Percentiles rank a stretch among this genome's conserved stretches.
phyloP scores from a whole-genome alignment of 371 early-diverging fungal genomes.

The Mortierella sp. region DNA sequence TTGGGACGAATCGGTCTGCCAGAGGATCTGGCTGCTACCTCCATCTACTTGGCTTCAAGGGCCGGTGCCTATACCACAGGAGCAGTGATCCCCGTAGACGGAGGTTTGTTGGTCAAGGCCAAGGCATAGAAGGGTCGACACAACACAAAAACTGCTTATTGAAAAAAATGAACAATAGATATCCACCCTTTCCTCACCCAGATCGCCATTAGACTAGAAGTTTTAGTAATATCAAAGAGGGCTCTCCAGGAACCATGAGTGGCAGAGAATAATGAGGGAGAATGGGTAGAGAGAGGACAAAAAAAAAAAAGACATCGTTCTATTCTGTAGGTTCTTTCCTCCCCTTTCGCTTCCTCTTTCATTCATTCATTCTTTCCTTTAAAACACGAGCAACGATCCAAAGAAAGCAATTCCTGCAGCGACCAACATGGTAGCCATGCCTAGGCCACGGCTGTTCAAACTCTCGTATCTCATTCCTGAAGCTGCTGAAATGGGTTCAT shows the following conservation, averaged over 20 bases:
- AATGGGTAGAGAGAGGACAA: too few relatives aligned
- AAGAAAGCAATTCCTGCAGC: constrained; percentile 11
- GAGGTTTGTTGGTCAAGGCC: constrained; percentile 70
- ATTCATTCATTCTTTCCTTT: background rate
- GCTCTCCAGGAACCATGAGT: too few relatives aligned
- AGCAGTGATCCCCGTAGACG: constrained; percentile 84
- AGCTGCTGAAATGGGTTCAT: background rate
- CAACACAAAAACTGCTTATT: too few relatives aligned
- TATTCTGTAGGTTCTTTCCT: too few relatives aligned
- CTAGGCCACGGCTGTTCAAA: background rate
- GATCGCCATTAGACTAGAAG: too few relatives aligned
- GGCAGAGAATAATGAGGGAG: too few relatives aligned
- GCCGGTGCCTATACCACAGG: constrained; percentile 89
- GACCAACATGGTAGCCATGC: background rate
- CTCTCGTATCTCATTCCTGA: background rate
- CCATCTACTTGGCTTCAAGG: constrained; percentile 77
- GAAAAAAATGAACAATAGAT: too few relatives aligned
- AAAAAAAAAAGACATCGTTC: constrained; percentile 1
- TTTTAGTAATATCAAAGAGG: too few relatives aligned
- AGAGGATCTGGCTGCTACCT: constrained; percentile 90
- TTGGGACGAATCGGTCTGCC: constrained; percentile 82
- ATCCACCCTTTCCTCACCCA: too few relatives aligned
- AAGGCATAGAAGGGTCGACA: constrained; percentile 57
- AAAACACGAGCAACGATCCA: constrained; percentile 23
- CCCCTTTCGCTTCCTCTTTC: too few relatives aligned